Percentiles rank a stretch among this genome's conserved stretches.
Evolutionary conservation across 2,329 filamentous ascomycete species (phyloP).

Genomic region (Hysterium pulicare): DNA sequence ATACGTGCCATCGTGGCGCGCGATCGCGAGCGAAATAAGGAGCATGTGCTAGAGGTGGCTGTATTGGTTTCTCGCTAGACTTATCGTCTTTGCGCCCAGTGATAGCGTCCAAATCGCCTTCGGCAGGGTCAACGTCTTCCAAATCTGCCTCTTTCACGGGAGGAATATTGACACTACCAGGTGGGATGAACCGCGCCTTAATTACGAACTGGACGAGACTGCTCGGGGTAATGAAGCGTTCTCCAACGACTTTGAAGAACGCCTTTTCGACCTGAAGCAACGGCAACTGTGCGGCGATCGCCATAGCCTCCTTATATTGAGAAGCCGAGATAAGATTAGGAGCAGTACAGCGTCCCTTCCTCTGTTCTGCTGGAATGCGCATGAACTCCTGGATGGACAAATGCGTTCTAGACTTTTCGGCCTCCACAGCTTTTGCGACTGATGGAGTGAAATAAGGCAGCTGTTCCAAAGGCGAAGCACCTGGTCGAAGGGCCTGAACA

Average conservation of each 20-base stretch:
- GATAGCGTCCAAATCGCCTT: conserved; percentile 84
- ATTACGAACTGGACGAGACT: conserved; percentile 92
- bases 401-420: conserved; percentile 61
- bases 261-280: conserved; percentile 81
- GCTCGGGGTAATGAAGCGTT: conserved; percentile 86
- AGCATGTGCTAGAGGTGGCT: conserved; percentile 83
- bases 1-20: conserved; percentile 88
- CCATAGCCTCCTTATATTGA: conserved; percentile 73
- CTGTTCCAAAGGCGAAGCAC: conserved; percentile 83
- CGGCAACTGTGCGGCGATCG: conserved; percentile 79
- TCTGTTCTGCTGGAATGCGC: conserved; percentile 71
- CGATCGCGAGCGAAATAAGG: conserved; percentile 89
- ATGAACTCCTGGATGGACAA: conserved; percentile 84
- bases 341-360: conserved; percentile 68
- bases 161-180: conserved; percentile 73
- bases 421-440: conserved; percentile 63
- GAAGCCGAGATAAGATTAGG: conserved; percentile 67
- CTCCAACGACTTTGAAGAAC: conserved; percentile 97
- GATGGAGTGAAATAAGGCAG: conserved; percentile 78
- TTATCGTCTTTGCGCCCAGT: conserved; percentile 69
- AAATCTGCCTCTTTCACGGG: conserved; percentile 74
- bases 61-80: conserved; percentile 61
- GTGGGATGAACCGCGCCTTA: conserved; percentile 90
- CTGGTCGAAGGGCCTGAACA: conserved; percentile 83
- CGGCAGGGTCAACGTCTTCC: conserved; percentile 86